Base-by-base conservation (phyloP, 805 yeast species). In the Kluyveromyces aestuarii region DNA sequence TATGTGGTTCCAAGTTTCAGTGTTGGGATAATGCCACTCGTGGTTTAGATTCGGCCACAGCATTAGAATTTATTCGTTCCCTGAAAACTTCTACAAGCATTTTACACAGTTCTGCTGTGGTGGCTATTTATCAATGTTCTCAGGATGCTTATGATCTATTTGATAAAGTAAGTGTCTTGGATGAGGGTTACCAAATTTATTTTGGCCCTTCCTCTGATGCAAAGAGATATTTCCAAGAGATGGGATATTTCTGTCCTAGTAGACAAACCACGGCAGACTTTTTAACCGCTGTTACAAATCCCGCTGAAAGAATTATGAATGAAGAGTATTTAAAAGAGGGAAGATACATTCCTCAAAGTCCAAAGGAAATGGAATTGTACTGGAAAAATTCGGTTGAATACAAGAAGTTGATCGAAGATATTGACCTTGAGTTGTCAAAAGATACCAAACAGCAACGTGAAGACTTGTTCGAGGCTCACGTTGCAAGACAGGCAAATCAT, bases 1-100 rank as follows among this genome's bases (percentile, higher is more conserved):
- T 84, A 43, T 73, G 81, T 45, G 79, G 82, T 27, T 83, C 87
- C 30, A 69, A 77, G 44, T 71, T 83, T 45, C 81, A 76, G 53
- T 79, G 85, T 65, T 82, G 86, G 80, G 90, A 86, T 70, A 87
- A 87, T 60, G 84, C 91, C 6, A 87, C 95, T 6, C 78, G 93
- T 70, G 95, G 95, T 57, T 72, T 87, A 51, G 95, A 86, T 67
- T 76, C 93, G 4, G 84, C 93, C 10, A 85, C 93, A 40, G 95
- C 95, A 2, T 71, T 83, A 53, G 90, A 84, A 61, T 86, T 80
- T 58, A 73, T 84, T 39, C 72, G 79, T 52, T 82, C 87, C 18
- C 71, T 86, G 52, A 80, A 84, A 57, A 74, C 80, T 2, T 69
- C 78, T n/a, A 82, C 88, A 3, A 66, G 72, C 36, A 66, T 81